These are phyloP conservation scores for Copromyces sp. DNA, from an alignment of 495 filamentous ascomycete genomes.

Conservation along the genomic window DNA sequence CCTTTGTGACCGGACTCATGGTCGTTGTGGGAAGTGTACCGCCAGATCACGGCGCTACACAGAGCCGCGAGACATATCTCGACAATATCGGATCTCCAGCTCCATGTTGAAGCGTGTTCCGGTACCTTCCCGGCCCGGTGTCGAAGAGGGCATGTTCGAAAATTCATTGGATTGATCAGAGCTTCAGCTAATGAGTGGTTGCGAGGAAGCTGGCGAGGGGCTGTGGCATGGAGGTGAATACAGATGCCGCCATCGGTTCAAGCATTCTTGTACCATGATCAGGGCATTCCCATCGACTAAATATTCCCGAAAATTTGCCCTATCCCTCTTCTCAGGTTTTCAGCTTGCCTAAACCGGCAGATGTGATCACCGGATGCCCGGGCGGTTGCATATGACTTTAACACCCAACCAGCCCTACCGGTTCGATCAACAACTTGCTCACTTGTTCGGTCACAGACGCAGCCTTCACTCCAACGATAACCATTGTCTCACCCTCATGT, in stretches of 20 bases:
- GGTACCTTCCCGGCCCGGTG: neutral
- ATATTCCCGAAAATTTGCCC: neutral
- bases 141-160: conserved; percentile 6
- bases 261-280: neutral
- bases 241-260: neutral
- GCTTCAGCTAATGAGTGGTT: neutral
- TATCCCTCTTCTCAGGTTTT: neutral
- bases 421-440: neutral
- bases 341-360: neutral
- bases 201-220: neutral
- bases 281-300: neutral
- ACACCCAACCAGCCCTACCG: neutral
- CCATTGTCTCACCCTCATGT: conserved; percentile 4
- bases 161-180: conserved; percentile 6
- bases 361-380: neutral
- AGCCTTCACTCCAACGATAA: neutral
- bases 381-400: neutral
- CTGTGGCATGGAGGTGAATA: neutral
- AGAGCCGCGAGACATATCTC: conserved; percentile 13
- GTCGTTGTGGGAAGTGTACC: conserved; percentile 13
- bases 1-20: neutral
- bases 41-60: conserved; percentile 19
- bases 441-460: neutral
- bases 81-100: conserved; percentile 3
- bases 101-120: neutral